phyloP scores from a whole-genome alignment of 495 filamentous ascomycete species.

The Neurospora hispaniola region DNA sequence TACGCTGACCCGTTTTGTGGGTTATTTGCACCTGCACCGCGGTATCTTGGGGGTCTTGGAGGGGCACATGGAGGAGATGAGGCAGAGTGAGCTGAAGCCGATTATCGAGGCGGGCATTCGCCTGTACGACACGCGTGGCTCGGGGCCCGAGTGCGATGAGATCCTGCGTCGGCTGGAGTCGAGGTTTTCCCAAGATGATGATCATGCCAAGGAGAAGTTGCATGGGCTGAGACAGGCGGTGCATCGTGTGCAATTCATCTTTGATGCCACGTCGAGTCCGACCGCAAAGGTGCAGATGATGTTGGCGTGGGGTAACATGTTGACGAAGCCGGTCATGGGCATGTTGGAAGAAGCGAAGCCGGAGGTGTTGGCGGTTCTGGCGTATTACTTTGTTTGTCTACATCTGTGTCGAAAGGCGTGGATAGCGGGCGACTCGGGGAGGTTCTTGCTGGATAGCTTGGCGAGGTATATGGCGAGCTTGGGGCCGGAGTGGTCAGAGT shows the following conservation, averaged over 20 bases:
- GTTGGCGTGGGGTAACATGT: slow-evolving; percentile 14
- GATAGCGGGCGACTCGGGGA: slow-evolving; percentile 16
- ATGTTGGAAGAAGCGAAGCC: slow-evolving; percentile 16
- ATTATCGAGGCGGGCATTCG: slow-evolving; percentile 11
- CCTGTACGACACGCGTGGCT: slow-evolving; percentile 5
- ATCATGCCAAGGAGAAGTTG: neutral
- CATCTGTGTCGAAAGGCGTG: slow-evolving; percentile 14
- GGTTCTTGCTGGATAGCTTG: slow-evolving; percentile 11
- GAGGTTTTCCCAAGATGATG: neutral
- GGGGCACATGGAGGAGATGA: slow-evolving; percentile 15
- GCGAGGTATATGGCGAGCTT: slow-evolving; percentile 9
- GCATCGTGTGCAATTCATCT: slow-evolving; percentile 14
- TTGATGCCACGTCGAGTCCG: slow-evolving; percentile 11
- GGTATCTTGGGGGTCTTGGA: slow-evolving; percentile 28
- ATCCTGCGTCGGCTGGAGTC: neutral
- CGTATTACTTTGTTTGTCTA: slow-evolving; percentile 22
- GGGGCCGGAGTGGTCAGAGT: slow-evolving; percentile 17
- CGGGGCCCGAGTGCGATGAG: slow-evolving; percentile 19
- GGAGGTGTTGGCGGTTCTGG: slow-evolving; percentile 21
- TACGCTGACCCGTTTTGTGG: slow-evolving; percentile 31
- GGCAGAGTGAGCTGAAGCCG: slow-evolving; percentile 13
- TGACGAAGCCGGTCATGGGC: slow-evolving; percentile 9
- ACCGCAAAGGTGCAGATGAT: slow-evolving; percentile 7
- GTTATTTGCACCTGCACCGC: slow-evolving; percentile 33
- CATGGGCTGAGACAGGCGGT: slow-evolving; percentile 8